Evolutionary conservation across 2,329 filamentous ascomycete genomes (phyloP).

Genomic region (Colletotrichum neosansevieriae): DNA sequence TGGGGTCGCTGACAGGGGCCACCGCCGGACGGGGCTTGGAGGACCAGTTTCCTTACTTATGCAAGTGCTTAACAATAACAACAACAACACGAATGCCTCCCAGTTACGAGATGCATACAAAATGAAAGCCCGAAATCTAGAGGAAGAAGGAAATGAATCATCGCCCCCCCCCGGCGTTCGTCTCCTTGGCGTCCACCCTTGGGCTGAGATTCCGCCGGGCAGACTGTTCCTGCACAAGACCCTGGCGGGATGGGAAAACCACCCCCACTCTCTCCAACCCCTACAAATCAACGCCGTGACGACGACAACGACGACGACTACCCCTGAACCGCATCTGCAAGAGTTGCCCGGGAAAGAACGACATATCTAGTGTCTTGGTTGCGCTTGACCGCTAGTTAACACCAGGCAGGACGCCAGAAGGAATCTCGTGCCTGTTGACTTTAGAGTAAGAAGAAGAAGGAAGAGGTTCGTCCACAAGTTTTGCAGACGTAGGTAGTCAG

Average conservation of each 20-base stretch:
- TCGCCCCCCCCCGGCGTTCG: not conserved
- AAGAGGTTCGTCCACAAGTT: too few species aligned
- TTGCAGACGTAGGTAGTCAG: too few species aligned
- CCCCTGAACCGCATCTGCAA: not conserved
- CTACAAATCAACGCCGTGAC: constrained; percentile 1
- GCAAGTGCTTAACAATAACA: too few species aligned
- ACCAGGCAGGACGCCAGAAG: too few species aligned
- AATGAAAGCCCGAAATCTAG: too few species aligned
- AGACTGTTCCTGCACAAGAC: not conserved
- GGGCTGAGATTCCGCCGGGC: not conserved
- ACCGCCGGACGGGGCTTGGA: not conserved
- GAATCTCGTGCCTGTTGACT: too few species aligned
- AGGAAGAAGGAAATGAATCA: not conserved
- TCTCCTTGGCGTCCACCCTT: not conserved
- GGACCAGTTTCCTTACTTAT: not conserved
- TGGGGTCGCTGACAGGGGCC: not conserved
- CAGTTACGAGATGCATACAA: too few species aligned
- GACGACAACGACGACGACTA: not conserved
- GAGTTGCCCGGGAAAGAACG: not conserved
- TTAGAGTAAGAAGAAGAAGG: too few species aligned
- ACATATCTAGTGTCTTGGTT: constrained; percentile 4
- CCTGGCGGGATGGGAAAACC: not conserved
- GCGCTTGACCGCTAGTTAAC: not conserved
- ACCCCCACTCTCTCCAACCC: not conserved
- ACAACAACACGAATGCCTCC: too few species aligned